Evolutionary conservation across 768 basidiomycete genomes (phyloP), one percentile per base, ranked within the genome.

Genomic region (Saitozyma podzolica): DNA sequence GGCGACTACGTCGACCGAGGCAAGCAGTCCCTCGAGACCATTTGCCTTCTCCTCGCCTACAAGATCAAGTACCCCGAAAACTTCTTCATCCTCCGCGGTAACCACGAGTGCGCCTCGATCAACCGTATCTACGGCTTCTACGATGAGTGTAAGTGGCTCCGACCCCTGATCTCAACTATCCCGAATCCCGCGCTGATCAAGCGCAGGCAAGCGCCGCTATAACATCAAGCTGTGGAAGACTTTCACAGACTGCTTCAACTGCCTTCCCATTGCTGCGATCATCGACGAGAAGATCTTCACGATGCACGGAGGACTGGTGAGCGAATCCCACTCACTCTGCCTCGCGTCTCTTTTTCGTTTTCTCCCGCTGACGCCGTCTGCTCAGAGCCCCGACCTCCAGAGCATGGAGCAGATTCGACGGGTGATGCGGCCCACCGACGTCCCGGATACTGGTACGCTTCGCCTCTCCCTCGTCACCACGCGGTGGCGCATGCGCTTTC

Each of bases 151-250:
- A 74, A 73, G 91, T 86, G 20, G 16, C 52, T 20, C 10, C 17
- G n/a, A 51, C 40, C 10, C 13, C 9, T 45, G 6, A 11, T 47
- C 6, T 3, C n/a, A 13, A 17, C 45, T 47, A 17, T 2, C 6
- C n/a, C 45, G 43, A 9, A 10, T 40, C 5, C 45, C 13, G 29
- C 40, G 50, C 59, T 64, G 56, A 55, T 43, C 11, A 29, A 45
- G 40, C 17, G 41, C 78, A 98, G 95, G 95, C 86, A 99, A 99
- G 85, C 92, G 95, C 80, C 88, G 95, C 78, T 98, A 97, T 86
- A 99, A 98, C 84, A 99, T 99, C 86, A 99, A 99, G 82, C 85
- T 97, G 78, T 99, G 95, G 95, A 99, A 99, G 85, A 99, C 95
- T 42, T 99, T 99, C 82, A 99, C 95, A 63, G 95, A 99, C 80